Evolutionary conservation across 441 rosid genomes (phyloP), one percentile per base, ranked within the genome.

Genomic region (Pelargonium myrrhifolium): DNA sequence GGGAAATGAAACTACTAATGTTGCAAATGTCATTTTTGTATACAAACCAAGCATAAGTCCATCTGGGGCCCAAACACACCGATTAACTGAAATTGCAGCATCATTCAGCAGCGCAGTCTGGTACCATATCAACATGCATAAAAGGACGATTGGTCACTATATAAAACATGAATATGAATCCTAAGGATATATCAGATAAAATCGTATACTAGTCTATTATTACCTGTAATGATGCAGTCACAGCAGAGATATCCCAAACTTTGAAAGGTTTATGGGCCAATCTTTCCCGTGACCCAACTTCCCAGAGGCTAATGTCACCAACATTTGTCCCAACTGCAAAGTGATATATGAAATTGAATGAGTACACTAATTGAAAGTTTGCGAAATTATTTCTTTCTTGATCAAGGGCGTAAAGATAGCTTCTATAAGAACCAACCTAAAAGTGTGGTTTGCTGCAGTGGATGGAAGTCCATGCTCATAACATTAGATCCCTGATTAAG

Each of bases 391-490:
- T 51, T 17, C 10, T 51, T 51, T 51, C 18, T 6, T 51, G 21
- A 7, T 15, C 58, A 9, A 15, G 58, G 6, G 21, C 21, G 15
- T 15, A 14, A 65, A 40, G 17, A 26, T 31, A 40, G 64, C 35
- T 26, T 17, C 18, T 65, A 9, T 40, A 35, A 17, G 53, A 2
- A 64, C 86, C 75, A 70, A 89, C 96, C 90, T 20, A 89, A 86
- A 68, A 89, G 93, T 45, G 87, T 68, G 74, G 76, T 84, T 75
- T 84, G 96, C 73, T 86, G 90, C 69, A 74, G 60, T 0, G 93
- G 93, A 75, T 89, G 93, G 77, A 89, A 89, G 80, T 89, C 96
- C 93, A 89, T 89, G 79, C 93, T 89, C 82, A 76, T 89, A 56
- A 84, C 89, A 67, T 83, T 75, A 68, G 96, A 83, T n/a, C 88